Evolutionary conservation across 129 eudicot genomes (phyloP), one percentile per base, ranked within the genome.

Genomic region (Tagetes patula): DNA sequence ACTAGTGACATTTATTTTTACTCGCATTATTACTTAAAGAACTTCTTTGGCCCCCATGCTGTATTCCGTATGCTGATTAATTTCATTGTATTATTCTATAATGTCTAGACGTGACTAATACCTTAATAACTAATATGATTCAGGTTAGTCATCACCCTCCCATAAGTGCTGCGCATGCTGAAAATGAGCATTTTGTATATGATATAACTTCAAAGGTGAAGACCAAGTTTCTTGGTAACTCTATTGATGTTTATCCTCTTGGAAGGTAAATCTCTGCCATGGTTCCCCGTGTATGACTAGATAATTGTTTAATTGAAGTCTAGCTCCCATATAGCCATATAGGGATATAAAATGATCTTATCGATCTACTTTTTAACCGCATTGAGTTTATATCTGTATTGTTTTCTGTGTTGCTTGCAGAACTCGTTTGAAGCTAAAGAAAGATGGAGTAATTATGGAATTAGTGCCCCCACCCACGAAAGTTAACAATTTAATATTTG

Each of bases 111-210:
- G 12, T 74, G 9, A 59, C 13, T 71, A 53, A 52, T 12, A 36
- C 7, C 43, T 12, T 8, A 39, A 61, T 61, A 61, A 36, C 8
- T 61, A 36, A 34, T 38, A 1, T 33, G 52, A 78, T 37, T 65
- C 83, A 93, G 98, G 96, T 93, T 52, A 80, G 98, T 68, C 98
- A 94, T 86, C 98, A 94, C 73, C 98, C 98, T 80, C 98, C 98
- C 11, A 90, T 87, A 77, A 85, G 98, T 86, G 96, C 96, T 65
- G 98, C 86, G 55, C 98, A 94, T 87, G 95, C 92, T 64, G 98
- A 93, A 90, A 93, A 85, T 70, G 96, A 90, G 45, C 98, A 93
- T 84, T 93, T 93, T 65, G 62, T 77, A 5, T 94, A 94, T 76
- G 98, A 90, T 73, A 65, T 90, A 54, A 94, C 98, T 13, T 94